Percentiles rank a stretch among this genome's conserved stretches.
Conservation (phyloP, 2,329 filamentous ascomycete species). For the Hyphodiscus sp. region DNA sequence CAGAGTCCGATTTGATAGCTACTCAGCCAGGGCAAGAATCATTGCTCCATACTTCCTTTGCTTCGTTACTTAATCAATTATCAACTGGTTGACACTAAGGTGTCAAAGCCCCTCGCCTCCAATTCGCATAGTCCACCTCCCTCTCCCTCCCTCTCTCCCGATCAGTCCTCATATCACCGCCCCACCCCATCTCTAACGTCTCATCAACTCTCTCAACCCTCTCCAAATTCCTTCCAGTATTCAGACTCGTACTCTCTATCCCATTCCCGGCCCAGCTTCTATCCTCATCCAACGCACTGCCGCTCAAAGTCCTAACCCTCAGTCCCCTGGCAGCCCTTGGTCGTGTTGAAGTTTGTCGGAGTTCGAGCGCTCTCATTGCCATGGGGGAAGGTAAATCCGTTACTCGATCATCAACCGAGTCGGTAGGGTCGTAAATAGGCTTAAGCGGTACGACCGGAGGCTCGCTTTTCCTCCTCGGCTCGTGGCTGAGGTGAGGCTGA, state of each 20-base stretch:
- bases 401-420: neutral
- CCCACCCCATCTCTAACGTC: neutral
- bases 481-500: neutral
- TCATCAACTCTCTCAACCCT: neutral
- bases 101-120: no score
- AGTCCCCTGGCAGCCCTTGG: neutral
- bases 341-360: neutral
- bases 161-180: neutral
- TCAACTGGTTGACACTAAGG: no score
- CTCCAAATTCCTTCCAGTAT: neutral
- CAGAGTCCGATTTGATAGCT: no score
- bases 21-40: no score
- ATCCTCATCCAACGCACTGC: neutral
- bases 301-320: neutral
- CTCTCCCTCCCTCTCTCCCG: neutral
- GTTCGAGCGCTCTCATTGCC: neutral
- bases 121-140: neutral
- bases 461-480: neutral
- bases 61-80: no score
- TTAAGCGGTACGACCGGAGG: neutral
- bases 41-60: no score
- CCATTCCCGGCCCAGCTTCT: neutral
- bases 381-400: neutral
- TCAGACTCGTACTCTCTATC: neutral
- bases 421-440: neutral